Conservation (phyloP, 495 filamentous ascomycete genomes). For the Annulohypoxylon stygium region DNA sequence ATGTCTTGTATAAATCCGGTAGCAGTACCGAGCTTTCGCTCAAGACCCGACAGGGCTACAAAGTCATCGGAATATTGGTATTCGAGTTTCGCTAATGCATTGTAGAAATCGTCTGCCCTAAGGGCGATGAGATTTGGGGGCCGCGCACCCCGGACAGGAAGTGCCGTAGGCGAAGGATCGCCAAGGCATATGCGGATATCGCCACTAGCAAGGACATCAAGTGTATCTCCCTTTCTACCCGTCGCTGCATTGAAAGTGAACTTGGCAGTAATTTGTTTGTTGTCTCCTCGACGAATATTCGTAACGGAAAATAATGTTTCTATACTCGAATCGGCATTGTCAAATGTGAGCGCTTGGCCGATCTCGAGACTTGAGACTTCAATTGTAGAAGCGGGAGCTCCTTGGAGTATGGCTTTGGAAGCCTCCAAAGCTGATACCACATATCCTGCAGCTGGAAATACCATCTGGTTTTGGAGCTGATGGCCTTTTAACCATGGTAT, state of each 20-base stretch:
- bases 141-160: neutral
- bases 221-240: neutral
- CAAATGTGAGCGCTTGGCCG: neutral
- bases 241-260: neutral
- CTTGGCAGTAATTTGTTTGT: neutral
- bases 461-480: conserved; percentile 49
- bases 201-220: neutral
- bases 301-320: neutral
- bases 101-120: neutral
- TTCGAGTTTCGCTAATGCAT: neutral
- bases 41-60: neutral
- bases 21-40: neutral
- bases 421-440: conserved; percentile 64
- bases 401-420: conserved; percentile 1
- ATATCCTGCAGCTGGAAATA: conserved; percentile 70
- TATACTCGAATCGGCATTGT: neutral
- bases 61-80: neutral
- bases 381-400: neutral
- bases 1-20: neutral
- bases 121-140: neutral
- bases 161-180: neutral
- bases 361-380: neutral
- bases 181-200: neutral
- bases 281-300: neutral
- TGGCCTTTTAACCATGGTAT: conserved; percentile 64